Evolutionary conservation across 106 monocot genomes (phyloP).

Genomic region (Dioscorea zingiberensis): DNA sequence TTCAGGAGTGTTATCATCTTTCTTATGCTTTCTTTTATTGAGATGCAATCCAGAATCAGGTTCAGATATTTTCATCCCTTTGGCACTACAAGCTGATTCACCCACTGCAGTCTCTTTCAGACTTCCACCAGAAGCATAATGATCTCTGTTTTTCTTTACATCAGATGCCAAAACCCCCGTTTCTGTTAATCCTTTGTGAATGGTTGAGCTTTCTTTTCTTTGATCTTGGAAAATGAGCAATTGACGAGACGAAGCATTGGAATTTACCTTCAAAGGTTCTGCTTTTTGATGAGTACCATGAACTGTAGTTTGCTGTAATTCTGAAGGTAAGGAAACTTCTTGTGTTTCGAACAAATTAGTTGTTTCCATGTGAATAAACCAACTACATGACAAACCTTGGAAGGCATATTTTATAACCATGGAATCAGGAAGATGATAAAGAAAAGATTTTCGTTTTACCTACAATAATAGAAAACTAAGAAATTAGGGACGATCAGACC

Average conservation of each 20-base stretch:
- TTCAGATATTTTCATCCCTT: background rate
- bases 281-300: background rate
- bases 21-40: background rate
- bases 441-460: conserved; percentile 32
- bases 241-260: no score
- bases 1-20: background rate
- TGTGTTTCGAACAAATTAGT: background rate
- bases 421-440: conserved; percentile 35
- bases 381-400: conserved; percentile 8
- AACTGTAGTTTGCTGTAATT: background rate
- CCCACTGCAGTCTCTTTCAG: background rate
- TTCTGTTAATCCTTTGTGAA: background rate
- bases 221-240: no score
- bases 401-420: conserved; percentile 27
- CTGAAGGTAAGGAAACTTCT: background rate
- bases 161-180: background rate
- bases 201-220: no score
- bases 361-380: conserved; percentile 28
- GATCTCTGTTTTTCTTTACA: background rate
- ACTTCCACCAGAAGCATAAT: background rate
- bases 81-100: background rate
- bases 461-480: background rate
- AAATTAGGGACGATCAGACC: background rate
- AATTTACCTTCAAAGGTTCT: background rate
- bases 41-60: background rate